A percentile compares a stretch with the other conserved stretches of the same genome.
These are phyloP conservation scores for Cyclotella baltica DNA, from an alignment of 108 stramenopile species.

Conservation along the genomic window DNA sequence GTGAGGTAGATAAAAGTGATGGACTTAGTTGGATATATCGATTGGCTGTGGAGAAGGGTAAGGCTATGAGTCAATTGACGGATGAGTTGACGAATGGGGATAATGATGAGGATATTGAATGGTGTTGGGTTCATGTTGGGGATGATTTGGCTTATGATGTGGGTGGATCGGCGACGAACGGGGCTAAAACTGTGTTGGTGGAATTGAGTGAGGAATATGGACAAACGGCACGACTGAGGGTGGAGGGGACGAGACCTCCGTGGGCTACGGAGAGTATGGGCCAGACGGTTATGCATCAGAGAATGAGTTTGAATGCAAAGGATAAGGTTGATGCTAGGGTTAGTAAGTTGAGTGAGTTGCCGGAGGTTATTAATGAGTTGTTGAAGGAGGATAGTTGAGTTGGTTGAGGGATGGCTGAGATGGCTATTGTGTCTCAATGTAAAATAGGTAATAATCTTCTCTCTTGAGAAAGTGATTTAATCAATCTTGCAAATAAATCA, in stretches of 20 bases:
- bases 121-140: constrained; percentile 87
- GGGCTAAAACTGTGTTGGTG: constrained; percentile 88
- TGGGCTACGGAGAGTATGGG: constrained; percentile 77
- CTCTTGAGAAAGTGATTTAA: too few relatives aligned
- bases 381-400: constrained; percentile 55
- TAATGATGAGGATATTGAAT: constrained; percentile 53
- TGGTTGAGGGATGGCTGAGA: too few relatives aligned
- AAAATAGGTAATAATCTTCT: too few relatives aligned
- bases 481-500: too few relatives aligned
- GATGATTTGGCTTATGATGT: constrained; percentile 92
- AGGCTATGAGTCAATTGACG: constrained; percentile 63
- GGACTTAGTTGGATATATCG: constrained; percentile 90
- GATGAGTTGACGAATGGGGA: constrained; percentile 51
- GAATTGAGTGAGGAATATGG: constrained; percentile 70
- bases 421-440: too few relatives aligned
- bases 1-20: constrained; percentile 68
- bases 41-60: constrained; percentile 80
- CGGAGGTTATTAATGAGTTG: constrained; percentile 79
- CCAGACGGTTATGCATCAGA: constrained; percentile 68
- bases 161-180: constrained; percentile 74
- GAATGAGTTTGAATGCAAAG: constrained; percentile 77
- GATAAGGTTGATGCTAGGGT: constrained; percentile 74
- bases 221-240: constrained; percentile 82
- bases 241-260: constrained; percentile 67
- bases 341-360: constrained; percentile 69